Evolutionary conservation across 225 moss, liverwort and hornwort genomes (phyloP).

Genomic region (Rhytidiadelphus loreus): DNA sequence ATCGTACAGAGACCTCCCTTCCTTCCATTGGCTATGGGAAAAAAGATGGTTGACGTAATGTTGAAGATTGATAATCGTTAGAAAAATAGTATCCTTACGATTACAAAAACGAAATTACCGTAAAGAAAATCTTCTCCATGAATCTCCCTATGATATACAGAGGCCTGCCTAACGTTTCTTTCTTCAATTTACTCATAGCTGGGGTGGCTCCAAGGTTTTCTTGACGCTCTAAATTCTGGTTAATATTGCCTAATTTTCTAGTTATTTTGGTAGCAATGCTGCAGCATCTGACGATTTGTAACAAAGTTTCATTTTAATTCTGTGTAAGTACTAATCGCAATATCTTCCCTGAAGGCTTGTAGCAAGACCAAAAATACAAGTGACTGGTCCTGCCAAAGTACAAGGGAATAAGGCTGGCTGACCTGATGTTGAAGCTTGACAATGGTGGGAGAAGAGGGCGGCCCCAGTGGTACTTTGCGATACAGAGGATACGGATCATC

Average conservation of each 20-base stretch:
- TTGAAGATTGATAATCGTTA: background rate
- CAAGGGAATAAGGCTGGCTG: background rate
- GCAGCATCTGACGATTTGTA: background rate
- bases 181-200: background rate
- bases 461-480: slow-evolving; percentile 2
- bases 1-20: background rate
- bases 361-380: background rate
- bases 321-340: background rate
- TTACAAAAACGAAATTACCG: background rate
- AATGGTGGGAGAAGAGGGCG: background rate
- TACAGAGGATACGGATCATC: slow-evolving; percentile 26
- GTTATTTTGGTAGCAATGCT: background rate
- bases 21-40: background rate
- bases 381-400: background rate
- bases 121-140: background rate
- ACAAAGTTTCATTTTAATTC: background rate
- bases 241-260: background rate
- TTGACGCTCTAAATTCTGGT: background rate
- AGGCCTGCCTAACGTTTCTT: background rate
- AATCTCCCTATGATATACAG: background rate
- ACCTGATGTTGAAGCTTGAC: slow-evolving; percentile 21
- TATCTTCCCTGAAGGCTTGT: too few relatives aligned
- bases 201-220: background rate
- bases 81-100: background rate
- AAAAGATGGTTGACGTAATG: background rate